phyloP scores from a whole-genome alignment of 2,329 filamentous ascomycete genomes.

The Fusarium azukiicola region DNA sequence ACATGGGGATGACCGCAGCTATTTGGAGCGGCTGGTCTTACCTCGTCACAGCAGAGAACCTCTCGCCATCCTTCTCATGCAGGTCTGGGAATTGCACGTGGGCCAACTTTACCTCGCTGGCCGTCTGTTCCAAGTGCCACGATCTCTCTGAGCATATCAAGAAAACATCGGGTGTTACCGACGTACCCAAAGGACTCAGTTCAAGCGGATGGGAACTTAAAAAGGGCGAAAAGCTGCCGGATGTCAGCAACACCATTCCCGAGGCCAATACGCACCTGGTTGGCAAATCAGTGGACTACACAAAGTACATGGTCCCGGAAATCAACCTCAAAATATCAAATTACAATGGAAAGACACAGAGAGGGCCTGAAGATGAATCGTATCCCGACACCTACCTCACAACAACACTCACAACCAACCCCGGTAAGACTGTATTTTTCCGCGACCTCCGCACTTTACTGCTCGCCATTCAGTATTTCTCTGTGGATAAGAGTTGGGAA shows the following conservation, averaged over 20 bases:
- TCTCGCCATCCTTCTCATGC: constrained; percentile 27
- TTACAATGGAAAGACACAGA: not conserved
- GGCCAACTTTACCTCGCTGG: constrained; percentile 20
- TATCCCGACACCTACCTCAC: constrained; percentile 34
- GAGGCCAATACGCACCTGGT: not conserved
- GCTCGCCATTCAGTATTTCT: constrained; percentile 32
- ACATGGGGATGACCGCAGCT: constrained; percentile 30
- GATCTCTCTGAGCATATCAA: constrained; percentile 15
- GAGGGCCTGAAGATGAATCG: not conserved
- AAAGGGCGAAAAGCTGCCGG: not conserved
- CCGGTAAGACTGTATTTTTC: constrained; percentile 22
- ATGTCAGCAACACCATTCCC: constrained; percentile 15
- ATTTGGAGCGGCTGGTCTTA: constrained; percentile 32
- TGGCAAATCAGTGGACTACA: not conserved
- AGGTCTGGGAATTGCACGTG: constrained; percentile 38
- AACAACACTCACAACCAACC: constrained; percentile 21
- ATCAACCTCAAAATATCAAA: constrained; percentile 1
- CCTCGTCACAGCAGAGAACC: not conserved
- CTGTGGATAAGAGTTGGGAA: constrained; percentile 11
- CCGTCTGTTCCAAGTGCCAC: constrained; percentile 20
- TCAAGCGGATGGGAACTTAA: not conserved
- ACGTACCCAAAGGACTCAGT: not conserved
- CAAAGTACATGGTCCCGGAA: constrained; percentile 3
- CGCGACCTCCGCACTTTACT: constrained; percentile 21
- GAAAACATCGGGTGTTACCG: not conserved